Conservation (phyloP, 2,329 filamentous ascomycete genomes). For the Orbilia ellipsospora region DNA sequence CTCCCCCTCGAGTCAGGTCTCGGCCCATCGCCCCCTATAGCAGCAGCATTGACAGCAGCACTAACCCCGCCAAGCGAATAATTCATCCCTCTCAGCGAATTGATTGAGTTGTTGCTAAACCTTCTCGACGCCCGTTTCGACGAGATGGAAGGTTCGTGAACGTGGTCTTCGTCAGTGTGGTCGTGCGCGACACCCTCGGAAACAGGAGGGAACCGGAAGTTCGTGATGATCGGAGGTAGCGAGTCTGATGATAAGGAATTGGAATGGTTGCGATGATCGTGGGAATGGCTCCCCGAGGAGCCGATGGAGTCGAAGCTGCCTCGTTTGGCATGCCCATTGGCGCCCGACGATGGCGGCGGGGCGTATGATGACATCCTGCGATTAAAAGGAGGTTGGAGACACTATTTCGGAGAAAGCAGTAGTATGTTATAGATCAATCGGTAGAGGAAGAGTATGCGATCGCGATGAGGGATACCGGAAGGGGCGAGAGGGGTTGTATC, state of each 20-base stretch:
- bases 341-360: slow-evolving; percentile 21
- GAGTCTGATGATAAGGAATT: slow-evolving; percentile 16
- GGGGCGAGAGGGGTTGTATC: background rate
- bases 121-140: slow-evolving; percentile 33
- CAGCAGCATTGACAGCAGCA: slow-evolving; percentile 29
- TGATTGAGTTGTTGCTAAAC: slow-evolving; percentile 30
- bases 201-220: slow-evolving; percentile 49
- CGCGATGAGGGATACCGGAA: background rate
- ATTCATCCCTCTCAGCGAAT: slow-evolving; percentile 8
- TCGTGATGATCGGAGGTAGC: slow-evolving; percentile 45
- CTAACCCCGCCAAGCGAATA: slow-evolving; percentile 40
- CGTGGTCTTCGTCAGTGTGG: slow-evolving; percentile 51
- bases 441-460: slow-evolving; percentile 25
- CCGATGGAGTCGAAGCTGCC: slow-evolving; percentile 29
- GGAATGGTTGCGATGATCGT: slow-evolving; percentile 4
- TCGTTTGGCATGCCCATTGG: slow-evolving; percentile 25
- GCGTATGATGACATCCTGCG: slow-evolving; percentile 37
- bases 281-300: slow-evolving; percentile 27
- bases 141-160: slow-evolving; percentile 28
- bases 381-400: background rate
- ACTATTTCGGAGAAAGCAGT: background rate
- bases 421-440: slow-evolving; percentile 20
- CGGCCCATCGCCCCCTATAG: slow-evolving; percentile 15
- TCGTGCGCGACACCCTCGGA: slow-evolving; percentile 46
- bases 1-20: slow-evolving; percentile 39